Evolutionary conservation across 139 green algal species (phyloP).

Genomic region (Haematococcus sp.): DNA sequence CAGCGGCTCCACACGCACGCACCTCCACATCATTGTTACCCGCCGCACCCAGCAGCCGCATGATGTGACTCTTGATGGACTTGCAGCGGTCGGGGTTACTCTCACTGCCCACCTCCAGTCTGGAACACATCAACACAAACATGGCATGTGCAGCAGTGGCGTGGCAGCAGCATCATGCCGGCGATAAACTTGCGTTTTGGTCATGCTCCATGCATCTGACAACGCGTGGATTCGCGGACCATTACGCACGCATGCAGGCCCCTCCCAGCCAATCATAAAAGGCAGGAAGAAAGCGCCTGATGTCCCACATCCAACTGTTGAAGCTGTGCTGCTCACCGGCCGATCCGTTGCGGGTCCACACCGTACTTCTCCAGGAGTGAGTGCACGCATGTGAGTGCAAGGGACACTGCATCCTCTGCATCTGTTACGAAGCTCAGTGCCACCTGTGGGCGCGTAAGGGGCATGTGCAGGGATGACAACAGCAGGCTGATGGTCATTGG

Average conservation of each 20-base stretch:
- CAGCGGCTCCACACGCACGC: no score
- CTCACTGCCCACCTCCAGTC: constrained; percentile 82
- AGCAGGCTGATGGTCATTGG: no score
- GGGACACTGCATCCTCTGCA: constrained; percentile 74
- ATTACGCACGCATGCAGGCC: background rate
- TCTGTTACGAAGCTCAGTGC: constrained; percentile 69
- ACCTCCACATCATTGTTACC: constrained; percentile 74
- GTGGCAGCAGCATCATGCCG: background rate
- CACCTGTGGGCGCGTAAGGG: constrained; percentile 46
- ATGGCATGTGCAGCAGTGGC: background rate
- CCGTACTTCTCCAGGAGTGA: constrained; percentile 58
- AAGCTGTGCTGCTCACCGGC: background rate
- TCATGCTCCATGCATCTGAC: background rate
- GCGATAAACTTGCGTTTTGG: background rate
- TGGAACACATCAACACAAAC: no score
- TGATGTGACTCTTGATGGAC: constrained; percentile 78
- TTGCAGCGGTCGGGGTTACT: constrained; percentile 75
- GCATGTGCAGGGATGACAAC: no score
- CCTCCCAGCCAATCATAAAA: no score
- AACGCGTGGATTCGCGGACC: background rate
- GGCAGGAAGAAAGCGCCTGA: no score
- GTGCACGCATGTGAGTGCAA: constrained; percentile 68
- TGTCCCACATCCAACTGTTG: no score
- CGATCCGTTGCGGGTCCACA: background rate
- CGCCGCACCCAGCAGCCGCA: constrained; percentile 59